Conservation (phyloP, 192 early-diverging fungal genomes). For the Helicostylum pulchrum region DNA sequence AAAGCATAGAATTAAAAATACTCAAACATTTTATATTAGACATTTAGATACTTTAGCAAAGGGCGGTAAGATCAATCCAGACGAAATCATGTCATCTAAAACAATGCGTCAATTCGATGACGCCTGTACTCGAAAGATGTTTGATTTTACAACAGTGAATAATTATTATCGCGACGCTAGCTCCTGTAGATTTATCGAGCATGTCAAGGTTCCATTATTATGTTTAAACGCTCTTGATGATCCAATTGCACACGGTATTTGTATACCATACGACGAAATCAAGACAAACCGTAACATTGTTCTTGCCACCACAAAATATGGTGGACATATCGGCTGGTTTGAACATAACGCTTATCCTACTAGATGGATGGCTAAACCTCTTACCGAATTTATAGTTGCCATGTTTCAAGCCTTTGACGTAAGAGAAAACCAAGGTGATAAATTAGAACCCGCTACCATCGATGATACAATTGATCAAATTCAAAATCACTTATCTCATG, state of each 20-base stretch:
- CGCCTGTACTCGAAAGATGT: conserved; percentile 63
- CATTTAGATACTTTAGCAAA: conserved; percentile 45
- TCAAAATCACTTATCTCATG: not conserved
- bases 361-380: conserved; percentile 64
- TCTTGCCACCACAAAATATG: conserved; percentile 75
- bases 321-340: conserved; percentile 94
- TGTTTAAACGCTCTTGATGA: conserved; percentile 85
- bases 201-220: conserved; percentile 75
- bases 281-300: conserved; percentile 75
- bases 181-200: conserved; percentile 56
- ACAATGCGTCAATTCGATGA: conserved; percentile 85
- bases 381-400: conserved; percentile 65
- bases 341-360: conserved; percentile 45
- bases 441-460: not conserved
- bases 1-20: too few species aligned
- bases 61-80: conserved; percentile 45
- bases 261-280: conserved; percentile 74
- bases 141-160: conserved; percentile 77
- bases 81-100: conserved; percentile 48
- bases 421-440: not conserved
- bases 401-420: conserved; percentile 35
- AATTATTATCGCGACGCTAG: conserved; percentile 78
- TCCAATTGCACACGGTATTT: conserved; percentile 71
- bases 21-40: not conserved
- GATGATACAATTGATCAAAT: conserved; percentile 20